Evolutionary conservation across 371 early-diverging fungal genomes (phyloP).

Genomic region (Haplosporangium sp.): DNA sequence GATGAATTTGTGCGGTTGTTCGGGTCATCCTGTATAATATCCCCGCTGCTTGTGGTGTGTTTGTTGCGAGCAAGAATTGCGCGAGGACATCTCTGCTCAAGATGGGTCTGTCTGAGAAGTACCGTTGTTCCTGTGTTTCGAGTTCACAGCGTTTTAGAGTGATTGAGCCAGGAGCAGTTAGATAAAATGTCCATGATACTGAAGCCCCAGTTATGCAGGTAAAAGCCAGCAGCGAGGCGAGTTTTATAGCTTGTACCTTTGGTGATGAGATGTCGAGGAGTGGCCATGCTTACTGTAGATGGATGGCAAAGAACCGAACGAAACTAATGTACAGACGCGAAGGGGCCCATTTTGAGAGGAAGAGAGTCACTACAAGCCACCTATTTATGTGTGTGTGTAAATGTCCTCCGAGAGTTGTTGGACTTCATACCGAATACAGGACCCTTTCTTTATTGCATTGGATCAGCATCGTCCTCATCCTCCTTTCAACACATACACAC

Average conservation of each 20-base stretch:
- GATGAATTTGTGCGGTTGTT: slow-evolving; percentile 1
- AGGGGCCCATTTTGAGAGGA: neutral
- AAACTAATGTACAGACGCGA: neutral
- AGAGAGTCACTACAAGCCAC: slow-evolving; percentile 20
- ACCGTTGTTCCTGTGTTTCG: slow-evolving; percentile 7
- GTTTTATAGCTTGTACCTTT: slow-evolving; percentile 1
- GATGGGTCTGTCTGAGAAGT: slow-evolving; percentile 16
- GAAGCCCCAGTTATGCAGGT: neutral
- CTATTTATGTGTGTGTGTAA: slow-evolving; percentile 2
- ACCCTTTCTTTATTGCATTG: slow-evolving; percentile 3
- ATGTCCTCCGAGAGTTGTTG: no score
- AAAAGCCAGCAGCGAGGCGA: neutral
- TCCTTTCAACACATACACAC: slow-evolving; percentile 4
- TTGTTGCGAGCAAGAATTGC: slow-evolving; percentile 20
- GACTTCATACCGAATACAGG: slow-evolving; percentile 6
- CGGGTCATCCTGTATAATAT: slow-evolving; percentile 28
- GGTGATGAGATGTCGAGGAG: slow-evolving; percentile 16
- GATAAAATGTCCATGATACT: neutral
- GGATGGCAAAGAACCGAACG: neutral
- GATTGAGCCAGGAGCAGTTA: no score
- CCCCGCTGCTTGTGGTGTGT: slow-evolving; percentile 16
- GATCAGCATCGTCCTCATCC: slow-evolving; percentile 4
- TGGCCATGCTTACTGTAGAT: slow-evolving; percentile 16
- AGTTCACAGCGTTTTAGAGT: neutral
- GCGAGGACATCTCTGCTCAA: slow-evolving; percentile 19